Evolutionary conservation across 192 early-diverging fungal species (phyloP).

Genomic region (Umbelopsis ramanniana): DNA sequence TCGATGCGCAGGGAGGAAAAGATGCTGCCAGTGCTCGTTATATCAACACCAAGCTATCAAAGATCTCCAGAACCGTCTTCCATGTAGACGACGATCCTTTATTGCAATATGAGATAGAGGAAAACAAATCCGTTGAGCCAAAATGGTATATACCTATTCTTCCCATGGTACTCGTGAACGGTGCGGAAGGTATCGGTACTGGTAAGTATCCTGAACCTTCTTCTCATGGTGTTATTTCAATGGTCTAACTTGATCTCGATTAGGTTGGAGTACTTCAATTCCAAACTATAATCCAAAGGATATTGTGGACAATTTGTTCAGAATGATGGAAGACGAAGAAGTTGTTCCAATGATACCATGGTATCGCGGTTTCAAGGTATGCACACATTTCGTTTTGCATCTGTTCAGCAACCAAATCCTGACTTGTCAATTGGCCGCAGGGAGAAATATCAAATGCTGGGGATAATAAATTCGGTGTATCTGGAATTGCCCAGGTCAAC

Average conservation of each 20-base stretch:
- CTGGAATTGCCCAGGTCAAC: conserved; percentile 70
- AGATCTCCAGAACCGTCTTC: conserved; percentile 79
- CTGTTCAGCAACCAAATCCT: not conserved
- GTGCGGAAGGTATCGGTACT: conserved; percentile 94
- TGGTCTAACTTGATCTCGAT: not conserved
- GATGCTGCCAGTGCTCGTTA: conserved; percentile 98
- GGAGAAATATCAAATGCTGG: conserved; percentile 69
- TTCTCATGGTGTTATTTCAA: not conserved
- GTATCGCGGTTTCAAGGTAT: conserved; percentile 88
- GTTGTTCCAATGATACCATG: conserved; percentile 82
- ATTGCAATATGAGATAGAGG: conserved; percentile 84
- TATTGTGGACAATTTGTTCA: conserved; percentile 83
- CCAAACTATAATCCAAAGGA: conserved; percentile 90
- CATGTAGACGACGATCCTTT: conserved; percentile 83
- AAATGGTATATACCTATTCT: conserved; percentile 93
- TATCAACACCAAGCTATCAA: conserved; percentile 79
- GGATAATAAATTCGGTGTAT: conserved; percentile 66
- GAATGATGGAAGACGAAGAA: conserved; percentile 78
- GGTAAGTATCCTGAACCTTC: conserved; percentile 45
- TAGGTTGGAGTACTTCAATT: conserved; percentile 74
- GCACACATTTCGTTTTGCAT: not conserved
- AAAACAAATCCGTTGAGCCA: conserved; percentile 91
- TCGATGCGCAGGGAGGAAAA: conserved; percentile 73
- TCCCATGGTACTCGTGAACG: conserved; percentile 95
- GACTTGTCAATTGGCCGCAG: conserved; percentile 19